Base-by-base conservation (phyloP, 176 grass and related monocot species). In the Tillandsia fasciculata region DNA sequence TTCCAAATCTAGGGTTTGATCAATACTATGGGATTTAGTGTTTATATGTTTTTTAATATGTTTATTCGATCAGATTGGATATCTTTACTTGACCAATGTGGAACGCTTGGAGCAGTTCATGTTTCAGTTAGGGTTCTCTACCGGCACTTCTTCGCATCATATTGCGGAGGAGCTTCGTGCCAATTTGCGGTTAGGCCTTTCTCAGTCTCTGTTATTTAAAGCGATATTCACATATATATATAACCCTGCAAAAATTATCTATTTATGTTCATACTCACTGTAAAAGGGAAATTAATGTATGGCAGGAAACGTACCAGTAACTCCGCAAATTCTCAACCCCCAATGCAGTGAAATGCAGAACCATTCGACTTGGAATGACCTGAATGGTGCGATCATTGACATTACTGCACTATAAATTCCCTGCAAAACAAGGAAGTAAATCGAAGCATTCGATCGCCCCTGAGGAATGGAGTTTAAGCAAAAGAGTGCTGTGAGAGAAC, bases 71-170 rank as follows among this genome's bases (percentile, higher is more conserved):
- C 84, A 97, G 93, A 80, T 92, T 58, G 89, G 89, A 48, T 97
- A 97, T 67, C 87, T 97, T 63, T 97, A 92, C 81, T 78, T 97
- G 68, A 92, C 93, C 59, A 85, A 97, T 77, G 80, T 80, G 79
- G 87, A 92, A 73, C 86, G 93, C 23, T 75, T 97, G 56, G 93
- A 97, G 69, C 86, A 87, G 64, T 15, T 97, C 52, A 97, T 97
- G 93, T 97, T 87, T 66, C 84, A 80, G 63, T 85, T 97, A 82
- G 93, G 93, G 15, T 97, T 97, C 65, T 89, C 89, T 52, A 91
- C 80, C 51, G 93, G 93, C 52, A 85, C 88, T 81, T 97, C 93
- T 12, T 92, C 93, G 33, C 79, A 85, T 1, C 72, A 80, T 74
- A 97, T 97, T 63, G 82, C 81, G 64, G 93, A 90, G 20, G 93